Conservation (phyloP, 345 rosid genomes). For the Boechera retrofracta region DNA sequence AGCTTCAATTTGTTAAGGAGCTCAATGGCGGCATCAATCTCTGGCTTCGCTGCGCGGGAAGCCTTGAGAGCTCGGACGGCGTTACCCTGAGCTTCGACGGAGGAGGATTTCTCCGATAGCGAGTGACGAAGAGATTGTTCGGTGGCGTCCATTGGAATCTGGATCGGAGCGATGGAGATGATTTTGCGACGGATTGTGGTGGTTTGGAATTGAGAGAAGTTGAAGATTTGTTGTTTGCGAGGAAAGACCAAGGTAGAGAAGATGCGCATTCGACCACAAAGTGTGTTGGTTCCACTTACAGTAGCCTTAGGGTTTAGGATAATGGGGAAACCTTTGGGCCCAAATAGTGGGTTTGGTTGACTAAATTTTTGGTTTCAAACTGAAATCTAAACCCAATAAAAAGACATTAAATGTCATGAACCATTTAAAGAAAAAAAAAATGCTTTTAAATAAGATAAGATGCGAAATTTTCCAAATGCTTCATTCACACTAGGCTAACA, state of each 20-base stretch:
- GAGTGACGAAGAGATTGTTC: slow-evolving; percentile 73
- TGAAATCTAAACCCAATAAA: too few species aligned
- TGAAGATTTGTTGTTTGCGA: slow-evolving; percentile 42
- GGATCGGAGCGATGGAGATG: slow-evolving; percentile 1
- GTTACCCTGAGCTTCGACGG: slow-evolving; percentile 75
- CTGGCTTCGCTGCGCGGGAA: slow-evolving; percentile 55
- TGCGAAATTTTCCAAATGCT: too few species aligned
- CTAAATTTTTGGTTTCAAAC: too few species aligned
- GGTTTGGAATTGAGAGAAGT: slow-evolving; percentile 29
- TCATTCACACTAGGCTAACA: too few species aligned
- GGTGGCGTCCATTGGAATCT: slow-evolving; percentile 56
- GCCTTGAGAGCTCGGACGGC: slow-evolving; percentile 82
- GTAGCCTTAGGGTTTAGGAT: slow-evolving; percentile 33
- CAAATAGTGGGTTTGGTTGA: not conserved
- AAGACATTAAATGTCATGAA: too few species aligned
- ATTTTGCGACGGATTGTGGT: slow-evolving; percentile 4
- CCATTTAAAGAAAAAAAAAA: too few species aligned
- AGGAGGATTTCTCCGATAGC: slow-evolving; percentile 63
- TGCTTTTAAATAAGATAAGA: too few species aligned
- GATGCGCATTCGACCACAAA: slow-evolving; percentile 54
- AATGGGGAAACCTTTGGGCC: slow-evolving; percentile 10
- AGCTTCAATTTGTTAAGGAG: slow-evolving; percentile 65
- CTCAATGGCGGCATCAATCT: slow-evolving; percentile 78
- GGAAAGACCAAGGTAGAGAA: slow-evolving; percentile 36
- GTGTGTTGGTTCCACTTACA: slow-evolving; percentile 20